These are phyloP conservation scores for Melaleuca quinquenervia DNA, from an alignment of 345 rosid species.

Conservation along the genomic window DNA sequence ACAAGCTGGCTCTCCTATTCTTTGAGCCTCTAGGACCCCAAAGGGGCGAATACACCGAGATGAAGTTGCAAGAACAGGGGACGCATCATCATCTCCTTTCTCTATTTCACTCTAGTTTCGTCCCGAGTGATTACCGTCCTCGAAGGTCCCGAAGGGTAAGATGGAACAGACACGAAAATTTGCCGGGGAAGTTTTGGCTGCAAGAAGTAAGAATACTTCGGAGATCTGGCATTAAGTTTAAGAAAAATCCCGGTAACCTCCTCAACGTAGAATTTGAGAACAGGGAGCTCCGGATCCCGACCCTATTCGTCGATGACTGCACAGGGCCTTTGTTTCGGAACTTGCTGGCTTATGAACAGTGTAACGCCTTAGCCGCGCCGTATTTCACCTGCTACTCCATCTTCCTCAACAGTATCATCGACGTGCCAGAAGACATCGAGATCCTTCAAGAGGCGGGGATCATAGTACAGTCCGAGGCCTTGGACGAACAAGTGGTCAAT, in stretches of 20 bases:
- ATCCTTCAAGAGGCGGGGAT: not conserved
- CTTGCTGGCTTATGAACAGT: not conserved
- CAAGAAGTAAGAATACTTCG: not conserved
- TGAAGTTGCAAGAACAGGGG: not conserved
- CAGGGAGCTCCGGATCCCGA: not conserved
- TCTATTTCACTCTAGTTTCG: slow-evolving; percentile 3
- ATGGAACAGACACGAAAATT: not conserved
- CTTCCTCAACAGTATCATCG: not conserved
- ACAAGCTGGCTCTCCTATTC: not conserved
- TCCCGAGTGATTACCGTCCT: not conserved
- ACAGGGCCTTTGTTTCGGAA: not conserved
- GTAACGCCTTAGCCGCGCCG: not conserved
- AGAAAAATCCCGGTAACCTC: not conserved
- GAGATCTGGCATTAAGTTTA: not conserved
- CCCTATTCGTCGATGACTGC: not conserved
- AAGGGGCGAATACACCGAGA: not conserved
- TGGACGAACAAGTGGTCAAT: not conserved
- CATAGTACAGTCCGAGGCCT: not conserved
- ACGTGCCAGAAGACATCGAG: not conserved
- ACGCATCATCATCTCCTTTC: not conserved
- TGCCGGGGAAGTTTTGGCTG: not conserved
- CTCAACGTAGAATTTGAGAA: not conserved
- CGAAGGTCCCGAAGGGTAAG: not conserved
- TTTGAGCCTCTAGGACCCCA: slow-evolving; percentile 1
- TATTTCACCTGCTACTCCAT: not conserved